phyloP scores from a whole-genome alignment of 2,329 filamentous ascomycete genomes.

The Dryadomyces quercus-mongolicae region DNA sequence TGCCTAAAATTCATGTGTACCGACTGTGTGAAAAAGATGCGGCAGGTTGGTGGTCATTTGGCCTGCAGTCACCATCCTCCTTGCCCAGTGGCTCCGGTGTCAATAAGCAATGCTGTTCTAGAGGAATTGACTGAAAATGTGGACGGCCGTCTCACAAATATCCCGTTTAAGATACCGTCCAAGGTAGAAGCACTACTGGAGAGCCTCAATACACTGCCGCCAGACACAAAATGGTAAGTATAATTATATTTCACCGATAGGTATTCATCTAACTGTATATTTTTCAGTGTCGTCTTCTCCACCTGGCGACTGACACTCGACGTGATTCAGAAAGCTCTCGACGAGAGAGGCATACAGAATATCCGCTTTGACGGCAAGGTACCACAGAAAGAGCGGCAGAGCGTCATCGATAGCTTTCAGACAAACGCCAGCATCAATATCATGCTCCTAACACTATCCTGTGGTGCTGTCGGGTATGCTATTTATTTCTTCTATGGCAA shows the following conservation, averaged over 20 bases:
- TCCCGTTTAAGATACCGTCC: no score
- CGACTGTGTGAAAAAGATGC: constrained; percentile 14
- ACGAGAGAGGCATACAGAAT: constrained; percentile 19
- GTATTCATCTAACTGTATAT: not conserved
- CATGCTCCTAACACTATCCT: constrained; percentile 35
- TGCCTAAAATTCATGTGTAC: constrained; percentile 22
- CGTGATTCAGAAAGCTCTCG: constrained; percentile 27
- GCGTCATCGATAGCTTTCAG: constrained; percentile 27
- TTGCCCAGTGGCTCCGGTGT: constrained; percentile 16
- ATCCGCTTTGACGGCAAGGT: constrained; percentile 36
- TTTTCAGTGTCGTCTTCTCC: constrained; percentile 35
- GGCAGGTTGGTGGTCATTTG: fast-evolving
- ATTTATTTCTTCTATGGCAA: not conserved
- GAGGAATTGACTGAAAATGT: no score
- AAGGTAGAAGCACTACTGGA: constrained; percentile 22
- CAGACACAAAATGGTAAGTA: constrained; percentile 6
- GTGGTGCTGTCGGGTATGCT: constrained; percentile 38
- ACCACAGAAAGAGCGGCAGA: constrained; percentile 26
- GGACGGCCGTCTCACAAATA: no score
- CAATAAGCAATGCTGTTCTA: constrained; percentile 10
- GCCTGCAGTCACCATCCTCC: constrained; percentile 16
- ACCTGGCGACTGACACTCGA: constrained; percentile 37
- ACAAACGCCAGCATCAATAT: constrained; percentile 24
- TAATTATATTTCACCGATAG: not conserved
- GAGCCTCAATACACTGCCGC: constrained; percentile 18